These are phyloP conservation scores for Aristolochia fimbriata DNA, from an alignment of 164 flowering plant genomes.

Conservation along the genomic window DNA sequence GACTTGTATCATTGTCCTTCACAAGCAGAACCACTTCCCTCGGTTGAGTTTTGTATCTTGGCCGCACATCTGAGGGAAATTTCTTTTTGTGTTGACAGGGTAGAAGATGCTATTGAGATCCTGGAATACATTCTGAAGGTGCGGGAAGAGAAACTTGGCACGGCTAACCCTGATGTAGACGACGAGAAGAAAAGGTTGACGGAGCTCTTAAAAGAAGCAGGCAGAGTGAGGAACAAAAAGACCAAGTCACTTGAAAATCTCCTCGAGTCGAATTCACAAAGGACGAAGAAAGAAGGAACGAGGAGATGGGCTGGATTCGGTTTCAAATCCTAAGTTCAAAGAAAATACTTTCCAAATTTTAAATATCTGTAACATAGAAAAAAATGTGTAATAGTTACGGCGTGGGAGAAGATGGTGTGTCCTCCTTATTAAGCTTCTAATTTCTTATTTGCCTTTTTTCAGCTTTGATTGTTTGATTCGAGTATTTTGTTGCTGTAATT, in stretches of 20 bases:
- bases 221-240: constrained; percentile 68
- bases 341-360: constrained; percentile 5
- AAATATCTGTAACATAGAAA: constrained; percentile 36
- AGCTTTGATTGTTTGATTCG: constrained; percentile 18
- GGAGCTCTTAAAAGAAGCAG: constrained; percentile 92
- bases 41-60: not conserved
- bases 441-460: constrained; percentile 15
- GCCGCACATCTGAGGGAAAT: too few relatives aligned
- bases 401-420: constrained; percentile 25
- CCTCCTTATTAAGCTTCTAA: constrained; percentile 18
- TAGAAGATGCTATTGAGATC: constrained; percentile 93
- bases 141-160: constrained; percentile 94
- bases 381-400: constrained; percentile 28
- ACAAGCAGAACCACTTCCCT: too few relatives aligned
- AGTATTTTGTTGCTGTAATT: constrained; percentile 17
- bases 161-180: constrained; percentile 91
- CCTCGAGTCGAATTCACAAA: constrained; percentile 67
- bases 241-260: constrained; percentile 91
- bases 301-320: constrained; percentile 85
- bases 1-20: too few relatives aligned
- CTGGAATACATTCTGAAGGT: constrained; percentile 80
- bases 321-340: constrained; percentile 43
- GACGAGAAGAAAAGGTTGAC: constrained; percentile 88
- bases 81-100: constrained; percentile 31
- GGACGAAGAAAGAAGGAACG: constrained; percentile 74